These are phyloP conservation scores for Aspergillus novoparasiticus DNA, from an alignment of 2,329 filamentous ascomycete genomes.

Conservation along the genomic window DNA sequence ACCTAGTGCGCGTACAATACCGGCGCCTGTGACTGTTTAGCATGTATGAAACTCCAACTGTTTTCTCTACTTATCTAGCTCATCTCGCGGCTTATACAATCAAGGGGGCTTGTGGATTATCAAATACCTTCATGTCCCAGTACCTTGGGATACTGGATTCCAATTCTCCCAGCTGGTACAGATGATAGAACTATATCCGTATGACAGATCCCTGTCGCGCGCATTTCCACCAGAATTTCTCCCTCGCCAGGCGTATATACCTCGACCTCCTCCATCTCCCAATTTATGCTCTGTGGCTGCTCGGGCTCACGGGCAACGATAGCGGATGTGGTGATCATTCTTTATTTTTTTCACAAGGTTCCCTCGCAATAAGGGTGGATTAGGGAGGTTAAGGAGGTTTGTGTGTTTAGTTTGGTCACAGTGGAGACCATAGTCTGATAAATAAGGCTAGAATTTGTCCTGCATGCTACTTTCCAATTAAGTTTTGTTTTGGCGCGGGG, in stretches of 20 bases:
- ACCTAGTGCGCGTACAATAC: too few relatives aligned
- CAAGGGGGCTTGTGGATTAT: too few relatives aligned
- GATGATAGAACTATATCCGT: neutral
- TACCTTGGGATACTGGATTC: neutral
- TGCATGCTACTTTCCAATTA: too few relatives aligned
- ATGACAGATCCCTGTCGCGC: neutral
- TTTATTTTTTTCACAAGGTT: too few relatives aligned
- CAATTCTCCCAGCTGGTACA: neutral
- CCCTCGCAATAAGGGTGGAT: neutral
- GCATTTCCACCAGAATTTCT: neutral
- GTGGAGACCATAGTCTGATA: too few relatives aligned
- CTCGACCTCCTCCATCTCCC: neutral
- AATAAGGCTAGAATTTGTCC: too few relatives aligned
- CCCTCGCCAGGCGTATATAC: neutral
- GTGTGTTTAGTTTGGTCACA: too few relatives aligned
- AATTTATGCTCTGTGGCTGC: neutral
- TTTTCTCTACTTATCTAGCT: neutral
- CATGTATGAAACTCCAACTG: accelerated
- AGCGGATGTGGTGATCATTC: neutral
- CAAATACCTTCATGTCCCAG: neutral
- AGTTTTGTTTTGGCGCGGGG: too few relatives aligned
- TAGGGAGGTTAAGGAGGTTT: accelerated
- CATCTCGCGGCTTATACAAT: neutral
- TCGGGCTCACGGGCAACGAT: neutral
- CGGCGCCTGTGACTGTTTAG: too few relatives aligned